Evolutionary conservation across 2,329 filamentous ascomycete species (phyloP).

Genomic region (Beauveria bassiana): DNA sequence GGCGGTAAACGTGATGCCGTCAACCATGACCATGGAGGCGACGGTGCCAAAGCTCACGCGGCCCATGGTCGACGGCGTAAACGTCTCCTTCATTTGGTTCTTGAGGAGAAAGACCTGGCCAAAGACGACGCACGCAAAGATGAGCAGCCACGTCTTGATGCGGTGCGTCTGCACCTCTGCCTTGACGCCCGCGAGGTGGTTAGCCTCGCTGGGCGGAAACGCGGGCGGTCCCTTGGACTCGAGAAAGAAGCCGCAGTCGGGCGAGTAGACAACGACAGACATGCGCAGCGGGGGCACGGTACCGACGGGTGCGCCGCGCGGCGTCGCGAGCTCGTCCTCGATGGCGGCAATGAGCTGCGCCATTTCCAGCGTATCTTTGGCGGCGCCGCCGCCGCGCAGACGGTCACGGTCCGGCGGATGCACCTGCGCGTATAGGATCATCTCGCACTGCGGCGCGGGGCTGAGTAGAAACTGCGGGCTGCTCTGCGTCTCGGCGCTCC

Average conservation of each 20-base stretch:
- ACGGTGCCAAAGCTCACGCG: conserved; percentile 58
- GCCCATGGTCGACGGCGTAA: conserved; percentile 59
- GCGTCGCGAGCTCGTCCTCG: conserved; percentile 55
- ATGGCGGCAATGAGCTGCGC: conserved; percentile 42
- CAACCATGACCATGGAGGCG: conserved; percentile 54
- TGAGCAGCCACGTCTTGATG: conserved; percentile 51
- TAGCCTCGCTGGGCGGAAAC: conserved; percentile 41
- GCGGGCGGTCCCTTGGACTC: conserved; percentile 56
- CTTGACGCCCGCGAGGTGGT: conserved; percentile 54
- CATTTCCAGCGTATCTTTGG: conserved; percentile 25
- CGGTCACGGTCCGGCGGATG: conserved; percentile 42
- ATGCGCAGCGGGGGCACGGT: conserved; percentile 50
- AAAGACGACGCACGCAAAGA: conserved; percentile 48
- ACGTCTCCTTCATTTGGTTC: conserved; percentile 57
- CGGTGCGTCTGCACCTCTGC: conserved; percentile 50
- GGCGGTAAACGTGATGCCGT: conserved; percentile 51
- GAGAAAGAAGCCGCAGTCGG: conserved; percentile 60
- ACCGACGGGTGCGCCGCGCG: conserved; percentile 50
- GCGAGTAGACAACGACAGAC: conserved; percentile 58
- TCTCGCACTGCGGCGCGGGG: conserved; percentile 73
- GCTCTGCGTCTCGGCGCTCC: conserved; percentile 62
- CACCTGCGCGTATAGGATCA: conserved; percentile 77
- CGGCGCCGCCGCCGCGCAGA: conserved; percentile 21
- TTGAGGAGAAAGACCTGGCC: conserved; percentile 56
- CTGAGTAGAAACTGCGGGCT: conserved; percentile 48